Base-by-base conservation (phyloP, 352 stramenopile species). In the Phytopythium delawarense region DNA sequence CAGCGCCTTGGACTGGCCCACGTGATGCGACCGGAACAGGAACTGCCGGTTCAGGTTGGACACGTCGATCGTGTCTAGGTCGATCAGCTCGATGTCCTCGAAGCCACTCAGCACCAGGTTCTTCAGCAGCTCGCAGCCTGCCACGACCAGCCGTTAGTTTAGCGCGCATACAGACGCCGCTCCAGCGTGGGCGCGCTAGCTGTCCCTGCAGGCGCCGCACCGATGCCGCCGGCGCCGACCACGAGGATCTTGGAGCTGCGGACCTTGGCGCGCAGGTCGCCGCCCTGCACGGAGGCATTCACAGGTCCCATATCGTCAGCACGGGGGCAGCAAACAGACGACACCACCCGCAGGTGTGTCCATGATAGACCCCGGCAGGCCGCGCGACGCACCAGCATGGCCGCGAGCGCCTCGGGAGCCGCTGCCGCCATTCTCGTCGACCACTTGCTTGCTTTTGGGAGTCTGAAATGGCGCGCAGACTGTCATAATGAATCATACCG, bases 41-140 rank as follows among this genome's bases (percentile, higher is more conserved):
- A 99, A 99, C 78, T 99, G 98, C 18, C 98, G 91, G 81, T 99
- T 99, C 57, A 99, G 77, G 78, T 99, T 99, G 23, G 96, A 99
- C 61, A 99, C 97, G 78, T 99, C 98, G 71, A 99, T 99, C 32
- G 97, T 99, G 77, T 99, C 98, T 44, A 99, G 72, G 73, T 99
- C 98, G 61, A 99, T 97, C 12, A 99, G 68, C 49, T 92, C 74
- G 69, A 97, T 91, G 64, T 93, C 62, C 32, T 79, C 74, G 75
- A 99, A 99, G 25, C 98, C 98, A 46, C 80, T 97, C 5, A 99
- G 79, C 46, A 98, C 96, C 39, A 99, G 78, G 76, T 99, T 99
- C 81, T 99, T 99, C 25, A 99, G 79, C 52, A 99, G 75, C 69
- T 99, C 98, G 73, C 98, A 99, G 63, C 90, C 86, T 94, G 42